These are phyloP conservation scores for Agapanthus africanus DNA, from an alignment of 106 monocot genomes.

Conservation along the genomic window DNA sequence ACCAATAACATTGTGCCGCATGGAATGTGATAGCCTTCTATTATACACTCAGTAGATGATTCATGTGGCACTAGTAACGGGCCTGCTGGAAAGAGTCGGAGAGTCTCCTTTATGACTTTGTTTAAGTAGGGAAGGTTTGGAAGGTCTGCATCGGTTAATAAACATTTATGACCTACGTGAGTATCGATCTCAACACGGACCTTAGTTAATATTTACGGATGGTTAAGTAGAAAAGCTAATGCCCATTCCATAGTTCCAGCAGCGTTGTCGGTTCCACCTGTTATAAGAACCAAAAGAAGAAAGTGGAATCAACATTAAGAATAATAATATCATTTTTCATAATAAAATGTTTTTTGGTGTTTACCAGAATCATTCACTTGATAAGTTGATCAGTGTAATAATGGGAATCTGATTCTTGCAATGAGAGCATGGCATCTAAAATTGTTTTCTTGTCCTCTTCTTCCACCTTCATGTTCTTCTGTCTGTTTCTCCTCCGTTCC, in stretches of 20 bases:
- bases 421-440: constrained; percentile 13
- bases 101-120: constrained; percentile 19
- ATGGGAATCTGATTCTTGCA: constrained; percentile 6
- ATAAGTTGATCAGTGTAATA: constrained; percentile 4
- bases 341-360: not conserved
- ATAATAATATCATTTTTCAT: not conserved
- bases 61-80: constrained; percentile 21
- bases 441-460: constrained; percentile 2
- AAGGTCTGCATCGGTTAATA: constrained; percentile 15
- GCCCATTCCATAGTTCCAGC: not conserved
- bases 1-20: constrained; percentile 27
- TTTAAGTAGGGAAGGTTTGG: constrained; percentile 20
- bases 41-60: constrained; percentile 18
- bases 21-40: constrained; percentile 17
- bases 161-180: not conserved
- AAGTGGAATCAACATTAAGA: too few relatives aligned
- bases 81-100: constrained; percentile 14
- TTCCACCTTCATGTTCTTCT: not conserved
- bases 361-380: constrained; percentile 10
- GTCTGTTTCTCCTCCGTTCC: not conserved
- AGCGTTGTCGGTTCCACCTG: not conserved
- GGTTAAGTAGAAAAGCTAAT: constrained; percentile 6
- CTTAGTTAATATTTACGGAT: constrained; percentile 12
- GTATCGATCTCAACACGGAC: constrained; percentile 19
- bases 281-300: not conserved